phyloP scores from a whole-genome alignment of 306 rosid genomes.

The Pueraria montana region DNA sequence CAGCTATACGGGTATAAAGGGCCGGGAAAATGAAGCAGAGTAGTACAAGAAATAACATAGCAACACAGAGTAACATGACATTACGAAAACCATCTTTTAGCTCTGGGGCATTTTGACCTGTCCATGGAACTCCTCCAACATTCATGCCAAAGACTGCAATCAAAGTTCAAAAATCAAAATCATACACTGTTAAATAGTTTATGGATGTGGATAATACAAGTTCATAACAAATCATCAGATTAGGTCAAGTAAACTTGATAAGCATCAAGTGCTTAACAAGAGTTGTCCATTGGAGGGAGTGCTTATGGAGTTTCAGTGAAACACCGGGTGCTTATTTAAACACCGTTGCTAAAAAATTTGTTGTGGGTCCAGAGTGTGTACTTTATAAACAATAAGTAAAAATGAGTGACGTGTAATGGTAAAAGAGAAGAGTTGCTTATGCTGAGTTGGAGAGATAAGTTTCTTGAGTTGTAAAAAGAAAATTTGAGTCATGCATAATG shows the following conservation, averaged over 20 bases:
- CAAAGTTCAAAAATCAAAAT: slow-evolving; percentile 35
- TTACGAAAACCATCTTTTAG: slow-evolving; percentile 83
- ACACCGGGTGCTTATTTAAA: background rate
- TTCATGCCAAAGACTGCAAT: slow-evolving; percentile 95
- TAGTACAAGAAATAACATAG: slow-evolving; percentile 68
- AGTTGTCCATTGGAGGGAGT: background rate
- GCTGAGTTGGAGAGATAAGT: background rate
- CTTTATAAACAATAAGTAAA: background rate
- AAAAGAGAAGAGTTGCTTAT: background rate
- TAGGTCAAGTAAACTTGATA: background rate
- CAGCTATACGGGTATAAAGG: slow-evolving; percentile 63
- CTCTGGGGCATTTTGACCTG: slow-evolving; percentile 67
- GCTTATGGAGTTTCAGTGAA: background rate
- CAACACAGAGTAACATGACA: slow-evolving; percentile 77
- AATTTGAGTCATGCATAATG: background rate
- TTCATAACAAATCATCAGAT: slow-evolving; percentile 6
- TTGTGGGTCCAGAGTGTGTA: background rate
- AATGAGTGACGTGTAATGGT: background rate
- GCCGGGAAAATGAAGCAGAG: slow-evolving; percentile 88
- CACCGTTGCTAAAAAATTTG: background rate
- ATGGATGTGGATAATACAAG: slow-evolving; percentile 15
- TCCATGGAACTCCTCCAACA: slow-evolving; percentile 99
- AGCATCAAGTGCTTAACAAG: background rate
- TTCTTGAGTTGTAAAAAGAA: background rate
- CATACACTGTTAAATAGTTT: slow-evolving; percentile 2